phyloP scores from a whole-genome alignment of 1,284 basidiomycete species.

The Earliella scabrosa region DNA sequence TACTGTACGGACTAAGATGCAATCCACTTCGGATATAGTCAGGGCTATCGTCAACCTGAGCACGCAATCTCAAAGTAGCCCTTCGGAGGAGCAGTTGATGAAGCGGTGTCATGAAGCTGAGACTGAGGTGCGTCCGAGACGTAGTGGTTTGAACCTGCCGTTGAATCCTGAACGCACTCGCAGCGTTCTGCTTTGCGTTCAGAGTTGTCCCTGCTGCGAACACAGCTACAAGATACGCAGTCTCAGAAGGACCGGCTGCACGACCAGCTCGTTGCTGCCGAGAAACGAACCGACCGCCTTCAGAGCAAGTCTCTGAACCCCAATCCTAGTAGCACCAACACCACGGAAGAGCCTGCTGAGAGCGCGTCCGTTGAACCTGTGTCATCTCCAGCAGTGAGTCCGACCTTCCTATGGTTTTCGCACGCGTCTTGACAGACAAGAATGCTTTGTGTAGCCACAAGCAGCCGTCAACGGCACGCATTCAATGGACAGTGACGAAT shows the following conservation, averaged over 20 bases:
- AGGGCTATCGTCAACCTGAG: slow-evolving; percentile 58
- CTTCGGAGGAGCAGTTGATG: slow-evolving; percentile 45
- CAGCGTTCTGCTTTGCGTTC: slow-evolving; percentile 64
- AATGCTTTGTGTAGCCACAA: slow-evolving; percentile 38
- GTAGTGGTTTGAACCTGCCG: neutral
- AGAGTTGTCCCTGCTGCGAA: slow-evolving; percentile 62
- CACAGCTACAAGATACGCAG: slow-evolving; percentile 59
- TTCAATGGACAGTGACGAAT: slow-evolving; percentile 27
- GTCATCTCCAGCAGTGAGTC: slow-evolving; percentile 71
- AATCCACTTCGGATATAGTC: slow-evolving; percentile 64
- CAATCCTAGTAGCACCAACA: slow-evolving; percentile 44
- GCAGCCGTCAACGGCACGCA: slow-evolving; percentile 23
- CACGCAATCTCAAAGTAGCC: slow-evolving; percentile 34
- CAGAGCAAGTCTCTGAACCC: slow-evolving; percentile 63
- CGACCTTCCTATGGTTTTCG: slow-evolving; percentile 43
- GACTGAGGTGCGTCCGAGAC: slow-evolving; percentile 56
- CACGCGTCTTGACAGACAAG: slow-evolving; percentile 42
- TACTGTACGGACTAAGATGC: slow-evolving; percentile 57
- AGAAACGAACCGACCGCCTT: slow-evolving; percentile 76
- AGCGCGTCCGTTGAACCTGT: slow-evolving; percentile 40
- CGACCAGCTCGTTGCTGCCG: slow-evolving; percentile 62
- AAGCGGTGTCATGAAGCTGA: slow-evolving; percentile 55
- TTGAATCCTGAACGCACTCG: slow-evolving; percentile 4
- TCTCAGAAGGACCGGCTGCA: slow-evolving; percentile 58
- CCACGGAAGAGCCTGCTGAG: slow-evolving; percentile 52